Base-by-base conservation (phyloP, 768 basidiomycete species). In the Boletus vermiculosoides region DNA sequence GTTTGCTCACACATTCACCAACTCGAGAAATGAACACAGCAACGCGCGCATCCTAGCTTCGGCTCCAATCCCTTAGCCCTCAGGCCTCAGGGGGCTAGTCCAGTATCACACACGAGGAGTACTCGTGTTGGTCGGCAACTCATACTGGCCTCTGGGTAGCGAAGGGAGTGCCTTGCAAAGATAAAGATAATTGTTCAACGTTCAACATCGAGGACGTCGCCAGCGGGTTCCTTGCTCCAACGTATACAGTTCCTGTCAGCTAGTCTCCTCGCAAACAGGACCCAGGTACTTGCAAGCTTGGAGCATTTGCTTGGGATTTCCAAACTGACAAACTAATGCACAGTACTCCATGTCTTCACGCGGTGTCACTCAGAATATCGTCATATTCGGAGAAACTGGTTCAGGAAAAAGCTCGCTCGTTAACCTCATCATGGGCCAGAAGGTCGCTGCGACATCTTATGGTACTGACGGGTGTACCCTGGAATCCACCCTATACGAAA, bases 401-500 rank as follows among this genome's bases (percentile, higher is more conserved):
- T 55, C 69, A 42, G 73, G 74, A 3, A 80, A 80, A 62, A 80
- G 79, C 62, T 77, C 76, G 3, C 66, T 79, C 31, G 59, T 79
- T 30, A 80, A 79, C 62, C 71, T 80, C 69, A 64, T 79, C 47
- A 55, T 66, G n/a, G 70, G 67, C 12, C 30, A 55, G 4, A 55
- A 70, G 0, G 52, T 64, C 13, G 77, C 77, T 16, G 41, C 52
- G 2, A 69, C 70, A 15, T 76, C 75, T 9, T 69, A 66, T 49
- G 61, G 66, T 6, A 71, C 71, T 11, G 57, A 61, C 8, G 77
- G 78, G 5, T 75, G 72, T 52, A 79, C 79, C 5, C 64, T 77
- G 46, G 49, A 67, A 33, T 71, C 67, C 34, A 58, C 63, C 36
- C 41, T 67, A 31, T 60, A 69, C 59, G 54, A 58, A 37, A 67